Conservation (phyloP, 768 basidiomycete species). For the Podaxis rugospora region DNA sequence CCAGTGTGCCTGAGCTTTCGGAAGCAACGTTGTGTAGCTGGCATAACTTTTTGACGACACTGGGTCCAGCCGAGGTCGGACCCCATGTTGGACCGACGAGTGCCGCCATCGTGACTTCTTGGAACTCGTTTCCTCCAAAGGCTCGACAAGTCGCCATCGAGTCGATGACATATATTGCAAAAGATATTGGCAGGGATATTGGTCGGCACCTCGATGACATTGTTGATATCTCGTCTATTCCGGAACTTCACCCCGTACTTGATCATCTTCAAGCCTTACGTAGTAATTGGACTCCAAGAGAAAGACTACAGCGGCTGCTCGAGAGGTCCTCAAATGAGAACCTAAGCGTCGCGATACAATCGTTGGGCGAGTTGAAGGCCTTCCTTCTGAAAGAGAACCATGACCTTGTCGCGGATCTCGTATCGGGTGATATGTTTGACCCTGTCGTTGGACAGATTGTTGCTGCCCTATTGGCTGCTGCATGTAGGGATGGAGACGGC, state of each 20-base stretch:
- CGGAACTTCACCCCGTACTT: conserved; percentile 49
- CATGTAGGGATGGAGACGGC: conserved; percentile 76
- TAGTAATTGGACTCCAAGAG: conserved; percentile 43
- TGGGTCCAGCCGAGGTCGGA: conserved; percentile 67
- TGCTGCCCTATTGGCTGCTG: conserved; percentile 59
- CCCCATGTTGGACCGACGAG: conserved; percentile 85
- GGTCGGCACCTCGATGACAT: conserved; percentile 66
- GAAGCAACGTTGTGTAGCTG: conserved; percentile 79
- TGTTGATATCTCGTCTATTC: conserved; percentile 71
- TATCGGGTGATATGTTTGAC: conserved; percentile 87
- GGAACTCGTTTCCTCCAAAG: conserved; percentile 55
- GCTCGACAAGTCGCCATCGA: conserved; percentile 51
- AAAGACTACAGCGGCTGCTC: conserved; percentile 61
- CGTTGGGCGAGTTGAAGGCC: conserved; percentile 68
- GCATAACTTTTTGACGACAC: conserved; percentile 67
- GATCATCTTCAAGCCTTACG: conserved; percentile 41
- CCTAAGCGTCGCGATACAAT: conserved; percentile 66
- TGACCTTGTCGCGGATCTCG: conserved; percentile 53
- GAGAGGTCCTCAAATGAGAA: conserved; percentile 79
- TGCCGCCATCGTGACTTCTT: conserved; percentile 76
- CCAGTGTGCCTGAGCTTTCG: conserved; percentile 70
- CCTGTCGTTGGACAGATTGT: conserved; percentile 66
- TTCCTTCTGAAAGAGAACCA: conserved; percentile 52
- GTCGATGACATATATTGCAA: conserved; percentile 67
- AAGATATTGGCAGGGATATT: conserved; percentile 54